A percentile compares a stretch with the other conserved stretches of the same genome.
These are phyloP conservation scores for Serendipita sp. DNA, from an alignment of 1,284 basidiomycete species.

Conservation along the genomic window DNA sequence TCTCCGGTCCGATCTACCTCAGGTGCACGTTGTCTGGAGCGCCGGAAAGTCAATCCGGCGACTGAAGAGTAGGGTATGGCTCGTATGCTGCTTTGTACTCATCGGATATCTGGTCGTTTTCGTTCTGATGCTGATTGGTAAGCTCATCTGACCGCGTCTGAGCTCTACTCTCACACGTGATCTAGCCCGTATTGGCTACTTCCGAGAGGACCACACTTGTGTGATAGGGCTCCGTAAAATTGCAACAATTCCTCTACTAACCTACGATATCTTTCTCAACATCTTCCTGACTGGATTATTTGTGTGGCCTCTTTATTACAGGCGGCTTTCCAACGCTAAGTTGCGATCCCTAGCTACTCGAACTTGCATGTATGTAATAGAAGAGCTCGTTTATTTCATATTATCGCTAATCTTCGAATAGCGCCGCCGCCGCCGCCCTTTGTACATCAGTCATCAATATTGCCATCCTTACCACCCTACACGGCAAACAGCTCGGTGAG, in stretches of 20 bases:
- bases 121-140: constrained; percentile 23
- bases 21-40: constrained; percentile 26
- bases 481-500: constrained; percentile 33
- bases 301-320: constrained; percentile 30
- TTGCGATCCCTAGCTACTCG: constrained; percentile 27
- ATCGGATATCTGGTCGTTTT: constrained; percentile 23
- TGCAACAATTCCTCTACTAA: constrained; percentile 28
- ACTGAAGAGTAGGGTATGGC: constrained; percentile 24
- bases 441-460: constrained; percentile 34
- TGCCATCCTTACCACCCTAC: constrained; percentile 31
- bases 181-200: constrained; percentile 25
- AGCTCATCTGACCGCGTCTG: constrained; percentile 6
- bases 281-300: constrained; percentile 32
- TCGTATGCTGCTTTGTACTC: constrained; percentile 21
- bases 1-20: constrained; percentile 9
- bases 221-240: constrained; percentile 29
- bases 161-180: background rate
- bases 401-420: constrained; percentile 12
- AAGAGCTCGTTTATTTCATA: background rate
- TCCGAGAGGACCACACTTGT: constrained; percentile 25
- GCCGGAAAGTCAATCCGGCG: constrained; percentile 16
- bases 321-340: constrained; percentile 22
- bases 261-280: constrained; percentile 28
- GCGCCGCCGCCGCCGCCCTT: constrained; percentile 32
- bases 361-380: constrained; percentile 22